These are phyloP conservation scores for Microbotryomycetes sp. DNA, from an alignment of 1,284 basidiomycete species.

Conservation along the genomic window DNA sequence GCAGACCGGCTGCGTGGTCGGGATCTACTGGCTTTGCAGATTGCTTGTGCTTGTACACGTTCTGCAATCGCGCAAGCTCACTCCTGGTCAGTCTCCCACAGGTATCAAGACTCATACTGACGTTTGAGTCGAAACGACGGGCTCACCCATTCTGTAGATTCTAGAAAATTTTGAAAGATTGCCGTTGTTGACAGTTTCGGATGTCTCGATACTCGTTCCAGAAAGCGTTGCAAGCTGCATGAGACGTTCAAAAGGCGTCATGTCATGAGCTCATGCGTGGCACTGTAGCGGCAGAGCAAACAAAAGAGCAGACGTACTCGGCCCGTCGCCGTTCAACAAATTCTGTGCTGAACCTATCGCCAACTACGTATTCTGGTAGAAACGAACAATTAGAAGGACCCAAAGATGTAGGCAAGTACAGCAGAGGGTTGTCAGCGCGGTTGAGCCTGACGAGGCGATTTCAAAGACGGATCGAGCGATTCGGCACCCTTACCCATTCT, in stretches of 20 bases:
- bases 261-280: neutral
- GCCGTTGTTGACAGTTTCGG: constrained; percentile 90
- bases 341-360: constrained; percentile 91
- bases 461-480: neutral
- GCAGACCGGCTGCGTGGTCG: constrained; percentile 67
- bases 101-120: neutral
- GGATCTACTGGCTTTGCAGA: constrained; percentile 47
- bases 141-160: constrained; percentile 94
- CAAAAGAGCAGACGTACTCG: constrained; percentile 76
- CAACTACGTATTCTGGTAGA: constrained; percentile 96
- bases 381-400: no score
- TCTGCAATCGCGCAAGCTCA: constrained; percentile 47
- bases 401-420: no score
- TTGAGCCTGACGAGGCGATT: neutral
- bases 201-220: constrained; percentile 83
- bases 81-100: neutral
- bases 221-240: constrained; percentile 83
- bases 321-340: constrained; percentile 87
- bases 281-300: no score
- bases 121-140: constrained; percentile 10
- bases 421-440: no score
- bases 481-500: constrained; percentile 79
- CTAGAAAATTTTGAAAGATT: constrained; percentile 83
- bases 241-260: no score
- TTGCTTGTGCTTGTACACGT: constrained; percentile 92